These are phyloP conservation scores for Candida chilensis DNA, from an alignment of 805 yeast genomes.

Conservation along the genomic window DNA sequence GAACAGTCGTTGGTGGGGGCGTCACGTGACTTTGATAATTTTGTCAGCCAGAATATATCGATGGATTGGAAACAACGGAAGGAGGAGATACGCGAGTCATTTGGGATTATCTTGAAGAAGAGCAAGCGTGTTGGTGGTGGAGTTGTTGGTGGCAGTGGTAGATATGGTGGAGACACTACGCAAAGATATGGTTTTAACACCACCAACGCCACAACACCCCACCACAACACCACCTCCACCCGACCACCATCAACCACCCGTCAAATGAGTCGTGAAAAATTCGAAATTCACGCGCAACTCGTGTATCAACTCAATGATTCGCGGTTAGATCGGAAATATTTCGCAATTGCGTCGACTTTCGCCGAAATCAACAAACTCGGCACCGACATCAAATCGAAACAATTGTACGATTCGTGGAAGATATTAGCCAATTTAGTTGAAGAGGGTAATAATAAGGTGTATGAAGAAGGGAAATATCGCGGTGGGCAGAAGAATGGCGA, in stretches of 20 bases:
- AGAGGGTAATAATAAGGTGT: conserved; percentile 12
- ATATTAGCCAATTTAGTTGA: conserved; percentile 43
- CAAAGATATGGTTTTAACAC: too few species aligned
- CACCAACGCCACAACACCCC: too few species aligned
- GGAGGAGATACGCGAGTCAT: conserved; percentile 60
- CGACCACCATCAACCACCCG: conserved; percentile 4
- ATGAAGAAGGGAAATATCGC: conserved; percentile 18
- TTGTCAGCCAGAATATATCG: conserved; percentile 61
- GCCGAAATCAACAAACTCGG: conserved; percentile 50
- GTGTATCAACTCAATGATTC: conserved; percentile 64
- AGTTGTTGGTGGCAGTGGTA: too few species aligned
- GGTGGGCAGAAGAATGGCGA: too few species aligned
- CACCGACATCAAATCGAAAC: conserved; percentile 57
- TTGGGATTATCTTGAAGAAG: conserved; percentile 44
- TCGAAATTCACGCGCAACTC: conserved; percentile 67
- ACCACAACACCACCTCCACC: conserved; percentile 7
- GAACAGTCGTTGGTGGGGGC: conserved; percentile 71
- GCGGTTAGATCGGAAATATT: conserved; percentile 42
- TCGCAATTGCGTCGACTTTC: conserved; percentile 52
- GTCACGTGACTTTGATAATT: conserved; percentile 74
- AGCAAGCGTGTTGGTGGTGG: too few species aligned
- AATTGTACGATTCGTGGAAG: conserved; percentile 67
- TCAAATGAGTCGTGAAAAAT: conserved; percentile 41
- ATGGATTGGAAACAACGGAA: conserved; percentile 82
- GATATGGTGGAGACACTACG: too few species aligned